Conservation (phyloP, 805 yeast species). For the Candida golubevii region DNA sequence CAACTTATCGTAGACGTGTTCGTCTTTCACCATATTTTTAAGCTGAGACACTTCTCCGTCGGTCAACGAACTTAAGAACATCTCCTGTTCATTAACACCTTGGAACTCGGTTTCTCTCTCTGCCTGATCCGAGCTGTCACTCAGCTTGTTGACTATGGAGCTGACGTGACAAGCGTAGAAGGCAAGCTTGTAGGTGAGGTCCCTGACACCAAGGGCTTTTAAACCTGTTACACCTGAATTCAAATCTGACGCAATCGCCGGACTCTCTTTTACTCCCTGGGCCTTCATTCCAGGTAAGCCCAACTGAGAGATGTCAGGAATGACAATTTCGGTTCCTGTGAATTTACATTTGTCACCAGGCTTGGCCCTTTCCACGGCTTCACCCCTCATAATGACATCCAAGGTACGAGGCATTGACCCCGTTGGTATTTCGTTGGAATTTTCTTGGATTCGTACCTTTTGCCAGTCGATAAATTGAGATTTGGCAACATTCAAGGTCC, state of each 20-base stretch:
- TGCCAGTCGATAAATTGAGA: slow-evolving; percentile 96
- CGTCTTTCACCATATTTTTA: slow-evolving; percentile 86
- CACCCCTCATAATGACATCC: slow-evolving; percentile 90
- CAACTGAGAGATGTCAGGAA: slow-evolving; percentile 90
- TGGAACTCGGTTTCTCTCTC: slow-evolving; percentile 26
- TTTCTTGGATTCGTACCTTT: slow-evolving; percentile 90
- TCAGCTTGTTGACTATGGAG: slow-evolving; percentile 44
- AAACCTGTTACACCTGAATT: slow-evolving; percentile 87
- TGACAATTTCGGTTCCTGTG: slow-evolving; percentile 91
- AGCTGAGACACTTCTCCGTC: slow-evolving; percentile 80
- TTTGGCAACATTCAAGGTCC: slow-evolving; percentile 80
- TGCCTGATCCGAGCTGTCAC: slow-evolving; percentile 16
- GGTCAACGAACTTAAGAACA: slow-evolving; percentile 70
- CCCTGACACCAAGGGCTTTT: slow-evolving; percentile 88
- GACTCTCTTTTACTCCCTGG: slow-evolving; percentile 63
- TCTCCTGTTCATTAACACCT: slow-evolving; percentile 73
- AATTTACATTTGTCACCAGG: slow-evolving; percentile 95
- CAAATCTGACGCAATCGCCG: slow-evolving; percentile 64
- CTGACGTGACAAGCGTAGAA: slow-evolving; percentile 88
- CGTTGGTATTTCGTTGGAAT: slow-evolving; percentile 93
- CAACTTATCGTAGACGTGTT: slow-evolving; percentile 75
- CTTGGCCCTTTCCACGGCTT: slow-evolving; percentile 90
- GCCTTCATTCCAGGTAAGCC: slow-evolving; percentile 96
- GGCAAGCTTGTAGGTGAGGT: slow-evolving; percentile 85
- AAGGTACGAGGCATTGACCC: slow-evolving; percentile 98